Conservation (phyloP, 1,284 basidiomycete genomes). For the Agaricales sp. region DNA sequence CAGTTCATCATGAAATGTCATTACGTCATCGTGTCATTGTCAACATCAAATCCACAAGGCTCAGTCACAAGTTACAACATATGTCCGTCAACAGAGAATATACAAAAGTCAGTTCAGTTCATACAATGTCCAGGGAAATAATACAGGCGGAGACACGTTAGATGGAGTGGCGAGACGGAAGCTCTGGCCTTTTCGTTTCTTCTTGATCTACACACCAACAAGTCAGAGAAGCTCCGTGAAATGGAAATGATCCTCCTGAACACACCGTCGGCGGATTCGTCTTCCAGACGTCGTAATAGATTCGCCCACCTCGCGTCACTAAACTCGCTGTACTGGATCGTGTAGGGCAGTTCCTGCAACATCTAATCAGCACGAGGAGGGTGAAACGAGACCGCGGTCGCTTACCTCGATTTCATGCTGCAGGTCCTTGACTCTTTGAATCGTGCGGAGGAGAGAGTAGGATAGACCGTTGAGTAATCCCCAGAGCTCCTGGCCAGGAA, state of each 20-base stretch:
- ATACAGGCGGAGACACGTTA: too few relatives aligned
- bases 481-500: neutral
- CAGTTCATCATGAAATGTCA: too few relatives aligned
- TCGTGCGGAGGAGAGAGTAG: neutral
- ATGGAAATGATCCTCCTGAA: neutral
- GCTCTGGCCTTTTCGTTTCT: neutral
- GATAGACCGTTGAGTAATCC: neutral
- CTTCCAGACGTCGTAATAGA: neutral
- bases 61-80: too few relatives aligned
- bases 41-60: too few relatives aligned
- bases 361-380: neutral
- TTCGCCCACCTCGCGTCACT: neutral
- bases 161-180: neutral
- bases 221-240: neutral
- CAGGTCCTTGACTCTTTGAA: neutral
- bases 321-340: neutral
- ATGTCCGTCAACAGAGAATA: too few relatives aligned
- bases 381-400: neutral
- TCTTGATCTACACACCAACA: neutral
- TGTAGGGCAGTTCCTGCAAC: neutral
- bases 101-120: too few relatives aligned
- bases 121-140: too few relatives aligned
- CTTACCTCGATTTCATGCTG: neutral
- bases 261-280: neutral
- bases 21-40: too few relatives aligned